Conservation (phyloP, 2,329 filamentous ascomycete species). For the Diatrype stigma region DNA sequence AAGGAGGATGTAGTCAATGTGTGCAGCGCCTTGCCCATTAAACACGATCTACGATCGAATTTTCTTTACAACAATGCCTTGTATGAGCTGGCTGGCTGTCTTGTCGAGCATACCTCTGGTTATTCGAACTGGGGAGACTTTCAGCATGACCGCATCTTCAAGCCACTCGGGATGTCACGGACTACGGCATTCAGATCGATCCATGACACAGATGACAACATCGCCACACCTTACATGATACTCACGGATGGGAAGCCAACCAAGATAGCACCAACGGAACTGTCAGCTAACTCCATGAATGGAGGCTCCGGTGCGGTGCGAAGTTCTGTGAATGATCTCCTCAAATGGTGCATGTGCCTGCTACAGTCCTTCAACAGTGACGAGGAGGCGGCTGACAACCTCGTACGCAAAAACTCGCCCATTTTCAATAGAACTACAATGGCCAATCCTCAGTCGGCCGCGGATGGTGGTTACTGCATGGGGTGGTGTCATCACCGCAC, state of each 20-base stretch:
- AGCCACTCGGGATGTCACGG: background rate
- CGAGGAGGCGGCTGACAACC: background rate
- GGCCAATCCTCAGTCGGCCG: background rate
- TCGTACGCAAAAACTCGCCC: background rate
- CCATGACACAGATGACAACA: background rate
- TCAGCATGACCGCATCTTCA: background rate
- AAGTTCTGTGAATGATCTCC: background rate
- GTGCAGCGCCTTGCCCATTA: background rate
- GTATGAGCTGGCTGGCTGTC: background rate
- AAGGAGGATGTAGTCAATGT: background rate
- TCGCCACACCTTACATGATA: background rate
- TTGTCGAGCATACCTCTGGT: background rate
- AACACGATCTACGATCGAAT: background rate
- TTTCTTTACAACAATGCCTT: background rate
- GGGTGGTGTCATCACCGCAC: background rate
- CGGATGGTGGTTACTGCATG: background rate
- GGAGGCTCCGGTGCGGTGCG: background rate
- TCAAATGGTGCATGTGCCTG: background rate
- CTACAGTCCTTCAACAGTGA: background rate
- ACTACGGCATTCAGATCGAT: background rate
- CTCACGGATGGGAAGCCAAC: background rate
- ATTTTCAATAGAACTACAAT: background rate
- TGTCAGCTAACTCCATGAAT: background rate
- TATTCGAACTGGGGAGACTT: background rate
- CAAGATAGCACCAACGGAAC: background rate